Evolutionary conservation across 768 basidiomycete genomes (phyloP).

Genomic region (Phylloporus sp.): DNA sequence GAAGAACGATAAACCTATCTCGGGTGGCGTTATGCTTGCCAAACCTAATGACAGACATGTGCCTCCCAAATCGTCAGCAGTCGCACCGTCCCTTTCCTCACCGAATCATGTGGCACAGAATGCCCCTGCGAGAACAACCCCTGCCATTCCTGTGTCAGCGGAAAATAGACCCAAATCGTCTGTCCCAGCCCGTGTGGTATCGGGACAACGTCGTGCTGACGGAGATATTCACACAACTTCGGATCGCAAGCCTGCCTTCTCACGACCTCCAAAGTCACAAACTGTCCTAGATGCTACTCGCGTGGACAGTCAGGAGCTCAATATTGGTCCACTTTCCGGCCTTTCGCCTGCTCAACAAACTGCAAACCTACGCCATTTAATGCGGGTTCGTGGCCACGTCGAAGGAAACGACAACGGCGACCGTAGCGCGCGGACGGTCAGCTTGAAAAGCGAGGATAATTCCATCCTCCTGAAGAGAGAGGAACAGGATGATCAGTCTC

Average conservation of each 20-base stretch:
- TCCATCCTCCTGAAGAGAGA: constrained; percentile 11
- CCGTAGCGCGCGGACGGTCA: constrained; percentile 21
- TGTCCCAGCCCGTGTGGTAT: constrained; percentile 11
- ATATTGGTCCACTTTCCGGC: constrained; percentile 17
- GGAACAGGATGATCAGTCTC: constrained; percentile 9
- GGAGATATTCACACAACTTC: constrained; percentile 2
- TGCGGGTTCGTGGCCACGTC: constrained; percentile 19
- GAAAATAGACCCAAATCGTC: constrained; percentile 12
- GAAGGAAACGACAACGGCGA: constrained; percentile 27
- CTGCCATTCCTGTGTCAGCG: constrained; percentile 4
- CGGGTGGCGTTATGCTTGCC: constrained; percentile 19
- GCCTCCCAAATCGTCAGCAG: not conserved
- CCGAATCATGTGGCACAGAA: not conserved
- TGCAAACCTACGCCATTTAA: constrained; percentile 31
- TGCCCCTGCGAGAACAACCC: not conserved
- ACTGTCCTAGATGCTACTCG: constrained; percentile 14
- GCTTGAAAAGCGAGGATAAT: constrained; percentile 21
- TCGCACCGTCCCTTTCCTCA: not conserved
- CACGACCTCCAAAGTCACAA: constrained; percentile 23
- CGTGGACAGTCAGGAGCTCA: constrained; percentile 13
- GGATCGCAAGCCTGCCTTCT: constrained; percentile 7
- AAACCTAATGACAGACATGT: not conserved
- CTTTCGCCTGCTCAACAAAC: constrained; percentile 26
- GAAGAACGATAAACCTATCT: constrained; percentile 7
- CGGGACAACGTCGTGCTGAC: constrained; percentile 7